Conservation (phyloP, 2,329 filamentous ascomycete species). For the Tetracladium maxilliforme region DNA sequence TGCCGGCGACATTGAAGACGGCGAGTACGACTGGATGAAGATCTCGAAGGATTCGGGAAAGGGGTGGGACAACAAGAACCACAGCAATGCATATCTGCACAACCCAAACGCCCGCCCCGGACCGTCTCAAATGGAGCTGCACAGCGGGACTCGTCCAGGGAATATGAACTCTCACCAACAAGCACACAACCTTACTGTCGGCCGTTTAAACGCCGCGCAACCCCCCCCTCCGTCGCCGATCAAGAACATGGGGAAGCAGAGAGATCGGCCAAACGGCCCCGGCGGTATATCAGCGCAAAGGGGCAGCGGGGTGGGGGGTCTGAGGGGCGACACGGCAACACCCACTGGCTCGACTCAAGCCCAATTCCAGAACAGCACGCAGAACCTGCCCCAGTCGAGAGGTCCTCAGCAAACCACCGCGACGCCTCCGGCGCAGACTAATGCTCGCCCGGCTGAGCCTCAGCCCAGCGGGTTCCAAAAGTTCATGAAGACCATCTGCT, state of each 20-base stretch:
- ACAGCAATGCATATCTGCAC: slow-evolving; percentile 58
- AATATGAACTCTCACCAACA: slow-evolving; percentile 48
- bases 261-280: slow-evolving; percentile 63
- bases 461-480: slow-evolving; percentile 80
- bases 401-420: slow-evolving; percentile 45
- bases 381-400: slow-evolving; percentile 61
- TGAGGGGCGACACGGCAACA: slow-evolving; percentile 62
- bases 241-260: slow-evolving; percentile 63
- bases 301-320: slow-evolving; percentile 55
- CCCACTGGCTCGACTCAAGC: slow-evolving; percentile 86
- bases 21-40: slow-evolving; percentile 99
- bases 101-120: slow-evolving; percentile 67
- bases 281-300: slow-evolving; percentile 62
- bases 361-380: slow-evolving; percentile 91
- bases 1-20: slow-evolving; percentile 87
- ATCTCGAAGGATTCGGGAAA: slow-evolving; percentile 79
- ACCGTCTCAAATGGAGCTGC: slow-evolving; percentile 71
- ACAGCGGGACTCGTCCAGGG: slow-evolving; percentile 55
- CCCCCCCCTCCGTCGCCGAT: slow-evolving; percentile 76
- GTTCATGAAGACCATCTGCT: slow-evolving; percentile 85
- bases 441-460: slow-evolving; percentile 44
- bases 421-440: slow-evolving; percentile 39
- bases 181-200: slow-evolving; percentile 54
- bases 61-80: slow-evolving; percentile 70
- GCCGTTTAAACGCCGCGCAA: slow-evolving; percentile 90